Percentiles rank a stretch among this genome's conserved stretches.
These are phyloP conservation scores for Didymella exigua DNA, from an alignment of 2,329 filamentous ascomycete genomes.

Conservation along the genomic window DNA sequence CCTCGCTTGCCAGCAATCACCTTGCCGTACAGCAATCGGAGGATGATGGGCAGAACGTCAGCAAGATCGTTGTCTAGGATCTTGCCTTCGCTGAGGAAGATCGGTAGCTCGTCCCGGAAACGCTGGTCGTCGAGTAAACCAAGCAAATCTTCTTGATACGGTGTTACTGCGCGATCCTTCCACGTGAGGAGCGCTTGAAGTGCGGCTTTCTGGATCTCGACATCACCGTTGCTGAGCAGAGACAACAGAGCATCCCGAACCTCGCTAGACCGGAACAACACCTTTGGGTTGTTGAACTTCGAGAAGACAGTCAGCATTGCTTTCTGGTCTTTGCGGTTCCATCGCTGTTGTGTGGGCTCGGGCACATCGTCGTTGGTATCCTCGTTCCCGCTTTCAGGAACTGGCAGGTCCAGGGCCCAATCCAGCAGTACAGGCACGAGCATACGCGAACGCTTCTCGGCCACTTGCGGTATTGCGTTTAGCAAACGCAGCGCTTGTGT, in stretches of 20 bases:
- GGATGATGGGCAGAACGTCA: conserved; percentile 81
- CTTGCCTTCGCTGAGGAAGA: conserved; percentile 73
- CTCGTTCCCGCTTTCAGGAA: conserved; percentile 8
- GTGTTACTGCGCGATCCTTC: conserved; percentile 77
- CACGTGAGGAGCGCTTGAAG: conserved; percentile 86
- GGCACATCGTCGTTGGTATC: conserved; percentile 21
- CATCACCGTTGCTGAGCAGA: conserved; percentile 84
- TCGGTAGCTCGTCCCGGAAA: conserved; percentile 91
- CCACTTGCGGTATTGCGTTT: conserved; percentile 72
- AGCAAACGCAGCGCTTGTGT: conserved; percentile 82
- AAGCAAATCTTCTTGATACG: conserved; percentile 83
- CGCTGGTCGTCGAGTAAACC: conserved; percentile 88
- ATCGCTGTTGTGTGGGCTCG: conserved; percentile 46
- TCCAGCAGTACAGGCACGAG: conserved; percentile 85
- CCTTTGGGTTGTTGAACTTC: conserved; percentile 84
- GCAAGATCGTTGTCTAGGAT: conserved; percentile 75
- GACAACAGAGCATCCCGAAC: conserved; percentile 77
- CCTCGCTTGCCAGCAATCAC: conserved; percentile 84
- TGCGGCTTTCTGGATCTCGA: conserved; percentile 83
- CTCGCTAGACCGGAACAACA: conserved; percentile 76
- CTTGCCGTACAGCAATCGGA: conserved; percentile 86
- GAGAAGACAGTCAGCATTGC: conserved; percentile 80
- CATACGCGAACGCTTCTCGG: conserved; percentile 83
- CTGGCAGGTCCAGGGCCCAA: conserved; percentile 62
- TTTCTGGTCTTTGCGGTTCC: conserved; percentile 82